These are phyloP conservation scores for Colletotrichum magnum DNA, from an alignment of 2,329 filamentous ascomycete species.

Conservation along the genomic window DNA sequence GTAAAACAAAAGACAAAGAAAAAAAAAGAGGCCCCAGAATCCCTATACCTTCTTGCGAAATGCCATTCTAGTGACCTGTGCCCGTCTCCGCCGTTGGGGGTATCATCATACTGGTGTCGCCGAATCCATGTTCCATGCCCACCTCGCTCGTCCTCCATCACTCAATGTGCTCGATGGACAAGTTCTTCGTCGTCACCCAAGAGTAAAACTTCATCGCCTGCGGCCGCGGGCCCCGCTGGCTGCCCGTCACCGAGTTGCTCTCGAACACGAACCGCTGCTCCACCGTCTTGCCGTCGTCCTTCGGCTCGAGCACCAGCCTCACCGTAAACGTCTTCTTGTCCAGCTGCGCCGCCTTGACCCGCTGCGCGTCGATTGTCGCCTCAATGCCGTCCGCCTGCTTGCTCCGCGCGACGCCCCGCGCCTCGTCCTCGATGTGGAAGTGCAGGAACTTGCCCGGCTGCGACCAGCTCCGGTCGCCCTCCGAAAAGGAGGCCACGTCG, in stretches of 20 bases:
- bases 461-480: slow-evolving; percentile 32
- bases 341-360: slow-evolving; percentile 23
- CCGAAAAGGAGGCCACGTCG: slow-evolving; percentile 29
- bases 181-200: slow-evolving; percentile 33
- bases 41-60: not conserved
- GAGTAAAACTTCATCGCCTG: slow-evolving; percentile 36
- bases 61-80: not conserved
- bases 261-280: slow-evolving; percentile 29
- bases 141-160: not conserved
- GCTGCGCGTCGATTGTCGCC: slow-evolving; percentile 23
- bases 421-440: slow-evolving; percentile 31
- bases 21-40: not conserved
- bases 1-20: too few relatives aligned
- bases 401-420: slow-evolving; percentile 16
- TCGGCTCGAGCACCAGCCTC: slow-evolving; percentile 21
- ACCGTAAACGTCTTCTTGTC: slow-evolving; percentile 25
- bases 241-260: slow-evolving; percentile 27
- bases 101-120: not conserved
- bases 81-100: not conserved
- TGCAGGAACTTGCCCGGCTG: slow-evolving; percentile 14
- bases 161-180: slow-evolving; percentile 25
- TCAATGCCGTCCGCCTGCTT: slow-evolving; percentile 23
- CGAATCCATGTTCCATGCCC: not conserved
- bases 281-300: slow-evolving; percentile 11
- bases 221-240: slow-evolving; percentile 17